These are phyloP conservation scores for Cucurbitaria berberidis DNA, from an alignment of 2,329 filamentous ascomycete genomes.

Conservation along the genomic window DNA sequence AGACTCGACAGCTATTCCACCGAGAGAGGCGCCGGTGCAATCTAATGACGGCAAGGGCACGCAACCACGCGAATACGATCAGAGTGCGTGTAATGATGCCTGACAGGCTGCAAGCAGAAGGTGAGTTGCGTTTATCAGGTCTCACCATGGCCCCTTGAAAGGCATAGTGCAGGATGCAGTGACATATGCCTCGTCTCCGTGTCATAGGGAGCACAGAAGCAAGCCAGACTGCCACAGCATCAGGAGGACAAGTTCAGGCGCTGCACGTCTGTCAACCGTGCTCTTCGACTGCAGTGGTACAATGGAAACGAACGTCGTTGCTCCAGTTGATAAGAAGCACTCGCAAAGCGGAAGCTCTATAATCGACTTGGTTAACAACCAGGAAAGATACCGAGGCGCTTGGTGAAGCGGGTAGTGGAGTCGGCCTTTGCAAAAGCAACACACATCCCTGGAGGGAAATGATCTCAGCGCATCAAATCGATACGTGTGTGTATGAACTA, in stretches of 20 bases:
- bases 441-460: background rate
- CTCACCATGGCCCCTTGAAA: background rate
- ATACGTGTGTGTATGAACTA: background rate
- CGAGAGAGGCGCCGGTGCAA: constrained; percentile 1
- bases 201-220: background rate
- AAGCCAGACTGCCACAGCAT: background rate
- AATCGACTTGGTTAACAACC: background rate
- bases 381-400: background rate
- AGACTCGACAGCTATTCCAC: background rate
- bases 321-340: background rate
- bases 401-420: background rate
- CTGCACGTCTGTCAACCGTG: background rate
- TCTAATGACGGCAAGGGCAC: background rate
- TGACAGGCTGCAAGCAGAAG: background rate
- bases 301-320: background rate
- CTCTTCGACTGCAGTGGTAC: background rate
- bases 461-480: background rate
- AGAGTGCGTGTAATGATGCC: background rate
- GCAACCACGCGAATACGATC: constrained; percentile 1
- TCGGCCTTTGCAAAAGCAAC: background rate
- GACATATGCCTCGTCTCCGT: background rate
- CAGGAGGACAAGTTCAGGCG: background rate
- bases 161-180: background rate
- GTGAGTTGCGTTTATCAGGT: background rate
- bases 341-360: background rate